Conservation (phyloP, 2,329 filamentous ascomycete genomes). For the Diaporthe velutina region DNA sequence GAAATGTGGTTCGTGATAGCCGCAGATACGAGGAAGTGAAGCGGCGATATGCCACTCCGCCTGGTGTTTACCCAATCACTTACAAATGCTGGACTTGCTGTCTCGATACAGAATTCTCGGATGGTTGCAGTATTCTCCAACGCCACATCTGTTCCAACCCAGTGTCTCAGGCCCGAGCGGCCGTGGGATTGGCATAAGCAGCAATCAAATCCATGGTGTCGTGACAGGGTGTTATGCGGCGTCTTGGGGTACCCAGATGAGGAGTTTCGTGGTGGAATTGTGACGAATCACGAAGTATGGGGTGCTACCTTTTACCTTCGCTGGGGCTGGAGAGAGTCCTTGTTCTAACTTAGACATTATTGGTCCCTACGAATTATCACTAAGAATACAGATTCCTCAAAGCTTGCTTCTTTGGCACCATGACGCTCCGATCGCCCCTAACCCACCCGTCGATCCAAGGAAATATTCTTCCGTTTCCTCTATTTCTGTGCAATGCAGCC, state of each 20-base stretch:
- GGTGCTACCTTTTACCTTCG: neutral
- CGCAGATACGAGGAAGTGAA: neutral
- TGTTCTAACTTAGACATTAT: neutral
- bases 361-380: neutral
- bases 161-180: neutral
- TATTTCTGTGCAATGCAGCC: neutral
- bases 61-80: too few relatives aligned
- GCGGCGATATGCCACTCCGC: neutral
- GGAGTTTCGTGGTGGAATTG: neutral
- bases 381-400: neutral
- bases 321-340: neutral
- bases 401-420: neutral
- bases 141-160: neutral
- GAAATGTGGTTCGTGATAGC: neutral
- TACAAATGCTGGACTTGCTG: constrained; percentile 18
- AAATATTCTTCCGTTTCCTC: neutral
- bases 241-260: too few relatives aligned
- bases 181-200: too few relatives aligned
- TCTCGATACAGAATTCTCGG: neutral
- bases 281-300: neutral
- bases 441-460: neutral
- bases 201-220: too few relatives aligned
- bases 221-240: too few relatives aligned
- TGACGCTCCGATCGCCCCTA: neutral
- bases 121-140: neutral